Conservation (phyloP, 106 monocot genomes). For the Posidonia australis region DNA sequence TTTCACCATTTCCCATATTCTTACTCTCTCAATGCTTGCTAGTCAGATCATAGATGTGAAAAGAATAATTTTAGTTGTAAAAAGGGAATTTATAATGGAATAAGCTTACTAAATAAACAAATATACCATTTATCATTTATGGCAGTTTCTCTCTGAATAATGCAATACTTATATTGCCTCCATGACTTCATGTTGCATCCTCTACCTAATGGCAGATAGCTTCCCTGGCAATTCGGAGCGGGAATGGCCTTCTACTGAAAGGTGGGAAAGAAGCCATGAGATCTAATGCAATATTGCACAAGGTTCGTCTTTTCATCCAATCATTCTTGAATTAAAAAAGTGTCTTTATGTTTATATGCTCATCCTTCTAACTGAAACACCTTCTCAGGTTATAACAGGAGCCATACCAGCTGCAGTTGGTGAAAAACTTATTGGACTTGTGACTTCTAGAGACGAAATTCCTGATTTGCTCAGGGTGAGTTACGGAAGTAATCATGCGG, state of each 20-base stretch:
- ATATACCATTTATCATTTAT: background rate
- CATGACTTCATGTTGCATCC: background rate
- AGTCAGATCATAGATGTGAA: too few species aligned
- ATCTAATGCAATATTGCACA: conserved; percentile 86
- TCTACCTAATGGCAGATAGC: conserved; percentile 55
- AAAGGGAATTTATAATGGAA: too few species aligned
- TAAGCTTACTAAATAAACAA: too few species aligned
- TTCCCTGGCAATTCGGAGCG: conserved; percentile 88
- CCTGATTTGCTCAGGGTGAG: conserved; percentile 84
- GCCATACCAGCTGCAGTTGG: conserved; percentile 62
- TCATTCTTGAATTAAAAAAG: background rate
- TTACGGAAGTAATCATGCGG: background rate
- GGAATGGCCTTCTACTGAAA: conserved; percentile 97
- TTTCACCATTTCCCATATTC: too few species aligned
- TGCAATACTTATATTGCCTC: background rate
- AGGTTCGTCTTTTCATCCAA: conserved; percentile 34
- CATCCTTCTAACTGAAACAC: background rate
- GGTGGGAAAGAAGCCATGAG: conserved; percentile 95
- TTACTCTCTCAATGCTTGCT: too few species aligned
- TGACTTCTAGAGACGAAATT: conserved; percentile 92
- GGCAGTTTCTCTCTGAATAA: background rate
- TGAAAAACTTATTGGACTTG: conserved; percentile 66
- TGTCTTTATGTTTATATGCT: background rate
- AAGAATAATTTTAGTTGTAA: too few species aligned
- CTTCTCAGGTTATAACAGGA: conserved; percentile 61